Conservation (phyloP, 2,329 filamentous ascomycete genomes). For the Colletotrichum sp. region DNA sequence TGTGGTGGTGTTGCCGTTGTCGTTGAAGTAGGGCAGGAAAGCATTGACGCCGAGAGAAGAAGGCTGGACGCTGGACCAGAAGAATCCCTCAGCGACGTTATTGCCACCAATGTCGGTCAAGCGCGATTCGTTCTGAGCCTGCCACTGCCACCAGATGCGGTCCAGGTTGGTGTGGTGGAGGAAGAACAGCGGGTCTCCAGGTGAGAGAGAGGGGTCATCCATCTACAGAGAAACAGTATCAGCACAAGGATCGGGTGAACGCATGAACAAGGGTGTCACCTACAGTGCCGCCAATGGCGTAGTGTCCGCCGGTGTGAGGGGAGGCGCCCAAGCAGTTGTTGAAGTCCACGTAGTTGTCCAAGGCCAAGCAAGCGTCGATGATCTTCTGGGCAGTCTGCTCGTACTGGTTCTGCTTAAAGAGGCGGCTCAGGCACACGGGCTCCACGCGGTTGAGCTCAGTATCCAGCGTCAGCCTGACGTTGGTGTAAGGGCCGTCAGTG, state of each 20-base stretch:
- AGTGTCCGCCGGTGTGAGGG: slow-evolving; percentile 1
- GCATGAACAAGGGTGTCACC: neutral
- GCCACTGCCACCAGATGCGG: slow-evolving; percentile 8
- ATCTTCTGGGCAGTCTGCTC: neutral
- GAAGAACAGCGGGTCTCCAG: slow-evolving; percentile 5
- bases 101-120: slow-evolving; percentile 1
- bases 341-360: slow-evolving; percentile 1
- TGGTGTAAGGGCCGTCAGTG: slow-evolving; percentile 26
- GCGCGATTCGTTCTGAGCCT: slow-evolving; percentile 15
- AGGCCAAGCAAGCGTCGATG: neutral
- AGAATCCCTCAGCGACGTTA: neutral
- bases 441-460: neutral
- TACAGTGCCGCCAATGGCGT: slow-evolving; percentile 10
- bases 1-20: slow-evolving; percentile 3
- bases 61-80: neutral
- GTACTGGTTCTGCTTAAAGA: slow-evolving; percentile 5
- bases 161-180: slow-evolving; percentile 10
- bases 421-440: neutral
- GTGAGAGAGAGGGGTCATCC: slow-evolving; percentile 7
- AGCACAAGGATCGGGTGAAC: neutral
- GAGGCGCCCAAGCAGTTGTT: slow-evolving; percentile 2
- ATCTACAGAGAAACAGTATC: neutral
- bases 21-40: slow-evolving; percentile 7
- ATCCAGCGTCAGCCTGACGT: neutral
- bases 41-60: neutral